phyloP scores from a whole-genome alignment of 2,329 filamentous ascomycete genomes.

The Pyrenophora tritici-repentis region DNA sequence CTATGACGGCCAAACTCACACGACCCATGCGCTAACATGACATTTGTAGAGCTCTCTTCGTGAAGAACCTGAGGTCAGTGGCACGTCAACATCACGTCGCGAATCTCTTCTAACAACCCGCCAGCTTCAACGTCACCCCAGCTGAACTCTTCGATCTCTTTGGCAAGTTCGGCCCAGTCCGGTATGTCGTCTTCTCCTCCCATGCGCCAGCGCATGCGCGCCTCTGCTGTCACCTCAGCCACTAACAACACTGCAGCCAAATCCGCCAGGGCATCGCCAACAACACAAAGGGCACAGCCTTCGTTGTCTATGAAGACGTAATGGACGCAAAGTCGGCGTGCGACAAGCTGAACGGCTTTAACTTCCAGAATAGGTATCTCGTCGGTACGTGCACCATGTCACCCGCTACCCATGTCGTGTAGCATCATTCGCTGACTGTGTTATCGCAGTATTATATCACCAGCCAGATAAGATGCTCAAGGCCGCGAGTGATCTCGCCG shows the following conservation, averaged over 20 bases:
- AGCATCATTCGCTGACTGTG: constrained; percentile 11
- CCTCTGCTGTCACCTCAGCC: background rate
- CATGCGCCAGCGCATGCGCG: constrained; percentile 7
- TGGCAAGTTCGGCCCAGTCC: constrained; percentile 93
- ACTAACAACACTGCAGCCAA: constrained; percentile 66
- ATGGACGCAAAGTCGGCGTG: constrained; percentile 98
- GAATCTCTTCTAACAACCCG: constrained; percentile 16
- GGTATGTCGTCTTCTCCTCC: constrained; percentile 62
- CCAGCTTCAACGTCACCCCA: constrained; percentile 96
- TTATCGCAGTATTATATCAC: constrained; percentile 68
- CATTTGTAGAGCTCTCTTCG: constrained; percentile 86
- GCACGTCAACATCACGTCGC: background rate
- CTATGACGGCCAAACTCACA: constrained; percentile 29
- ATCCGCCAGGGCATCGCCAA: constrained; percentile 97
- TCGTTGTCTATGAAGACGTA: constrained; percentile 99
- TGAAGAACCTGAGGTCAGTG: constrained; percentile 94
- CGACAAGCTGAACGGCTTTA: constrained; percentile 99
- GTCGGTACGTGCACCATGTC: constrained; percentile 69
- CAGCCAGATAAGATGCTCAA: constrained; percentile 80
- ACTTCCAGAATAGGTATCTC: constrained; percentile 99
- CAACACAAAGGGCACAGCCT: constrained; percentile 97
- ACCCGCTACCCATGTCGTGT: background rate
- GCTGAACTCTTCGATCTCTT: constrained; percentile 99
- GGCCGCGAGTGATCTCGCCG: constrained; percentile 91
- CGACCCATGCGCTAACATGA: constrained; percentile 41